Percentiles rank a stretch among this genome's conserved stretches.
phyloP scores from a whole-genome alignment of 1,139 yeast species.

The Saccharomyces hybrid region DNA sequence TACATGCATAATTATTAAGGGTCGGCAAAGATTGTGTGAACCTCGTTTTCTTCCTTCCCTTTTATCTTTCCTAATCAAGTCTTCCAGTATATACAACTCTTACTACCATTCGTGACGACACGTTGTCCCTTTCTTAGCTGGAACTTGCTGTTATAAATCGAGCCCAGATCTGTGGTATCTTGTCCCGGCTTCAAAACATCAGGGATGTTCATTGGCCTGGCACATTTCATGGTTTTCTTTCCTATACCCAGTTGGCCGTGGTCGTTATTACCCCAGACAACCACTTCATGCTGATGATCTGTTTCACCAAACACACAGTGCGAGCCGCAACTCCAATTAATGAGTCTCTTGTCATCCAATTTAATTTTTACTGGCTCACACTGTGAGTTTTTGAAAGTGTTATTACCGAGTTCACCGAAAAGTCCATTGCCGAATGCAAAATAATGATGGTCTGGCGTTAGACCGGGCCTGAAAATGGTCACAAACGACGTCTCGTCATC shows the following conservation, averaged over 20 bases:
- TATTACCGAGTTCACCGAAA: conserved; percentile 79
- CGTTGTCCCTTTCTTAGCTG: conserved; percentile 48
- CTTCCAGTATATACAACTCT: conserved; percentile 56
- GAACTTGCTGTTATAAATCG: conserved; percentile 38
- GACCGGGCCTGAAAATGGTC: conserved; percentile 26
- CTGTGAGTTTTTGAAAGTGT: conserved; percentile 67
- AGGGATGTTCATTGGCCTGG: conserved; percentile 51
- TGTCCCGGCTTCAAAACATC: conserved; percentile 48
- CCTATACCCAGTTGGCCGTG: conserved; percentile 83
- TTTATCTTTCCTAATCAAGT: not conserved
- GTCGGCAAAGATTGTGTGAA: not conserved
- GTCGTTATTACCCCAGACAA: conserved; percentile 80
- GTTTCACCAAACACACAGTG: conserved; percentile 50
- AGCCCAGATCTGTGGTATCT: conserved; percentile 10
- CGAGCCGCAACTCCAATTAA: conserved; percentile 37
- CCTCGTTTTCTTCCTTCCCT: not conserved
- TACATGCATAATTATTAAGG: conserved; percentile 3
- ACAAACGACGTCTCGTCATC: conserved; percentile 63
- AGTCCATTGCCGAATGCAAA: conserved; percentile 78
- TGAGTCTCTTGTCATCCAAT: conserved; percentile 41
- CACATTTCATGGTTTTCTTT: conserved; percentile 45
- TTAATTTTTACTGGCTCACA: conserved; percentile 57
- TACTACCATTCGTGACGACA: conserved; percentile 53
- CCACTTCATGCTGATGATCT: conserved; percentile 65
- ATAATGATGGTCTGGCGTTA: conserved; percentile 23